Conservation (phyloP, 2,329 filamentous ascomycete genomes). For the Xylariaceae sp. region DNA sequence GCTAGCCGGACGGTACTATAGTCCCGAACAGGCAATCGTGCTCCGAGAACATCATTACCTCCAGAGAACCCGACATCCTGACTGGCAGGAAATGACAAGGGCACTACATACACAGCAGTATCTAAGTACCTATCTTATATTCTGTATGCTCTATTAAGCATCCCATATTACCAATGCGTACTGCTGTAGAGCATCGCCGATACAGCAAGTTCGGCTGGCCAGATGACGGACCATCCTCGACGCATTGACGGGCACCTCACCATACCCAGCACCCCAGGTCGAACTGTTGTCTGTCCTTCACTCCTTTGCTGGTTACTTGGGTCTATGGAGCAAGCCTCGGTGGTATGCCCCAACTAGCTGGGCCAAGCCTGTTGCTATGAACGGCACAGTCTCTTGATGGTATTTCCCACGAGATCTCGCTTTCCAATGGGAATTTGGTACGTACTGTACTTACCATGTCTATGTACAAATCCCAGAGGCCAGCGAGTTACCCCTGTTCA, state of each 20-base stretch:
- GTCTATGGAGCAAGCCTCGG: constrained; percentile 34
- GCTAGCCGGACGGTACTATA: constrained; percentile 28
- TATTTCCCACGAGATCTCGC: constrained; percentile 25
- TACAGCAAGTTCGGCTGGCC: background rate
- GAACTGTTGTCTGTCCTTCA: too few species aligned
- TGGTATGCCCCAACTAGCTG: constrained; percentile 8
- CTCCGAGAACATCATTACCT: constrained; percentile 27
- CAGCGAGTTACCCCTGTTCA: constrained; percentile 21
- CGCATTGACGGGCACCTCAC: too few species aligned
- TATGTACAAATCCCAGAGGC: too few species aligned
- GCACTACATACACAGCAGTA: background rate
- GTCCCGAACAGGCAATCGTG: constrained; percentile 29
- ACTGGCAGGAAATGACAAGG: constrained; percentile 5
- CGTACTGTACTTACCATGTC: constrained; percentile 14
- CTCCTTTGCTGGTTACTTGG: too few species aligned
- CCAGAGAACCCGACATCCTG: constrained; percentile 9
- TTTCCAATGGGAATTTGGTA: constrained; percentile 19
- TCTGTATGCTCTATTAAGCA: too few species aligned
- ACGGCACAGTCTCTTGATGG: constrained; percentile 15
- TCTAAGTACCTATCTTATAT: too few species aligned
- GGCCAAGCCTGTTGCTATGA: constrained; percentile 29
- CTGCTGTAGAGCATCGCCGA: too few species aligned
- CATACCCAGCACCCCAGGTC: too few species aligned
- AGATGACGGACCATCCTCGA: constrained; percentile 5
- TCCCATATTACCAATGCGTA: constrained; percentile 1